Conservation (phyloP, 139 green algal species). For the Picochlorum sp. region DNA sequence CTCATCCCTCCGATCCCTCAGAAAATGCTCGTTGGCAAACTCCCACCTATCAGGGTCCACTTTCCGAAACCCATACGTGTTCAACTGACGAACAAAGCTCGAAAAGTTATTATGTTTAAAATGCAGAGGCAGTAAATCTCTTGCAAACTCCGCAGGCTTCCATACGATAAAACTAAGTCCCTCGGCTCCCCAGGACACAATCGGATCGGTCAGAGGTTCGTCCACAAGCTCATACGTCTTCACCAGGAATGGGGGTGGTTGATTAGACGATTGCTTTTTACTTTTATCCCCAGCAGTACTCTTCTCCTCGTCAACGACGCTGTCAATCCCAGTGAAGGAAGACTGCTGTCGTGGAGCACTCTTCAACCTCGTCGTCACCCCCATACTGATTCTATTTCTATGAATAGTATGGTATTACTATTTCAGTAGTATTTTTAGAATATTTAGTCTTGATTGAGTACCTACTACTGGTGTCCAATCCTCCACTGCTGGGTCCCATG, state of each 20-base stretch:
- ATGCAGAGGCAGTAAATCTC: conserved; percentile 77
- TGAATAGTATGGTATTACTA: too few species aligned
- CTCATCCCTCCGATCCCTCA: conserved; percentile 59
- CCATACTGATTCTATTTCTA: too few species aligned
- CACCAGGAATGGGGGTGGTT: conserved; percentile 13
- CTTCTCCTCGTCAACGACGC: background rate
- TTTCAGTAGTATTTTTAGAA: too few species aligned
- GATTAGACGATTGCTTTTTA: background rate
- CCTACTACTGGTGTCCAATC: too few species aligned
- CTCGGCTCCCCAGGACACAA: conserved; percentile 79
- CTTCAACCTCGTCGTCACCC: too few species aligned
- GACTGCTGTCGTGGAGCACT: too few species aligned
- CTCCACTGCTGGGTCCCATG: too few species aligned
- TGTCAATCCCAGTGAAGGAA: too few species aligned
- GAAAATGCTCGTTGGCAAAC: conserved; percentile 94
- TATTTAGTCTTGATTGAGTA: too few species aligned
- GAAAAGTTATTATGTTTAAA: conserved; percentile 99
- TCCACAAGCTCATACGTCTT: conserved; percentile 89
- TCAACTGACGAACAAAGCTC: conserved; percentile 92
- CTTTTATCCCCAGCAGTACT: background rate
- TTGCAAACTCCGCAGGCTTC: conserved; percentile 82
- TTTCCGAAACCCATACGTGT: conserved; percentile 97
- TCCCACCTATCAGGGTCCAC: conserved; percentile 93
- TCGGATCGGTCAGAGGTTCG: conserved; percentile 59
- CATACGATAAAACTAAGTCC: conserved; percentile 84